Evolutionary conservation across 192 early-diverging fungal genomes (phyloP), one percentile per base, ranked within the genome.

Genomic region (Helicostylum pulchrum): DNA sequence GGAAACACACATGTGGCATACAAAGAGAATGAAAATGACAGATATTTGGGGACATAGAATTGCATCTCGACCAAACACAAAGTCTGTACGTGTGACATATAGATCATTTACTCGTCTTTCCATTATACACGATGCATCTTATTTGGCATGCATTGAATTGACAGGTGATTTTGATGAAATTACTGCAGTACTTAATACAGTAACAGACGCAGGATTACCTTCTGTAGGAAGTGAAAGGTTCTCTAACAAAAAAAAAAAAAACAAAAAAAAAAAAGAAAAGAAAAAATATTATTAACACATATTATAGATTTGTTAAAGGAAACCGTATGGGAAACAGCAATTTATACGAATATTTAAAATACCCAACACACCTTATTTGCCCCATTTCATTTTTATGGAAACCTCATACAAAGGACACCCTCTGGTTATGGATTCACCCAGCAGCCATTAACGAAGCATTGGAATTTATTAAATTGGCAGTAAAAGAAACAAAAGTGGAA

Each of bases 1-100:
- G 23, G 95, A 97, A 72, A 99, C 95, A 42, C 95, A 99, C 78
- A 83, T 96, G 23, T 99, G 97, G 97, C 95, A 99, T 70, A 88
- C 93, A 11, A 99, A 99, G 73, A 83, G 97, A 62, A 95, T 98
- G 92, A 89, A 92, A 53, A 99, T 99, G 94, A 71, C 60, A 39
- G 81, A 91, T 57, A 66, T 80, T 15, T 96, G 94, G 94, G 91
- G 93, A 0, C 87, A 84, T 65, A 82, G 84, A 66, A 53, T 94
- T 45, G 87, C 93, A 12, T 81, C 88, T 32, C 83, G 89, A 56
- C 91, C 94, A 15, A 94, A 92, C 72, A 92, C 92, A 53, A 94
- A 96, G 71, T 88, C 87, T 65, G 82, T 85, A 19, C 81, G 87
- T 23, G 85, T 91, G 2, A 80, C 81, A 7, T 92, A 90, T 72